These are phyloP conservation scores for Chaetomium fimeti DNA, from an alignment of 495 filamentous ascomycete genomes.

Conservation along the genomic window DNA sequence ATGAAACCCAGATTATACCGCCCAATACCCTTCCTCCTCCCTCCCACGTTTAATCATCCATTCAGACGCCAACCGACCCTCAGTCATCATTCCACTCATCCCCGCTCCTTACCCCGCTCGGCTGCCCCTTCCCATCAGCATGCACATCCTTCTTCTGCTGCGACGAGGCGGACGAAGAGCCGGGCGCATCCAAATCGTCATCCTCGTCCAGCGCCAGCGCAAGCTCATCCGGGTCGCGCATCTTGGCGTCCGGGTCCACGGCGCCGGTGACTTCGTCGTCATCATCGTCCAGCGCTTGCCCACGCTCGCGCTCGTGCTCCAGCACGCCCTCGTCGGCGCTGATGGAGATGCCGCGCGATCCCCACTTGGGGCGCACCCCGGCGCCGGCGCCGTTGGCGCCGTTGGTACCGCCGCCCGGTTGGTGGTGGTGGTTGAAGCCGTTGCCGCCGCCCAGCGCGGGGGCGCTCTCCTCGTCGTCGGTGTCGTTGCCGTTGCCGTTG, in stretches of 20 bases:
- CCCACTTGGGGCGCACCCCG: constrained; percentile 61
- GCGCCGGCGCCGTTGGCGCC: constrained; percentile 30
- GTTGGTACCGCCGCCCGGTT: background rate
- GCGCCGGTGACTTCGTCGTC: constrained; percentile 40
- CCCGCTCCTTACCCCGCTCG: constrained; percentile 39
- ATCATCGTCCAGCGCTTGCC: constrained; percentile 14
- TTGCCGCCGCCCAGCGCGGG: constrained; percentile 44
- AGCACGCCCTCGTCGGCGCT: constrained; percentile 74
- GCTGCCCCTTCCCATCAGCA: constrained; percentile 19
- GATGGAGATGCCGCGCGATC: constrained; percentile 72
- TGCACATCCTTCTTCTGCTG: constrained; percentile 13
- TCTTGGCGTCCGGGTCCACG: constrained; percentile 54
- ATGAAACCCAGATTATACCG: background rate
- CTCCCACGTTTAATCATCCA: no score
- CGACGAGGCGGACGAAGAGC: background rate
- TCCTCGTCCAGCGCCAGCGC: constrained; percentile 52
- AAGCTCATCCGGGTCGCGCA: constrained; percentile 58
- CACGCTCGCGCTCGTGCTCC: constrained; percentile 44
- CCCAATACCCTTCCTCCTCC: background rate
- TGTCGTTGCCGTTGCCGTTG: constrained; percentile 27
- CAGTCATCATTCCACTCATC: constrained; percentile 46
- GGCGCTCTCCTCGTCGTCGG: constrained; percentile 51
- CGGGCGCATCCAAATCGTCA: constrained; percentile 36
- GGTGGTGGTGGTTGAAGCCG: constrained; percentile 20
- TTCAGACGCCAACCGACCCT: no score